Conservation (phyloP, 2,329 filamentous ascomycete genomes). For the Thelonectria discophora region DNA sequence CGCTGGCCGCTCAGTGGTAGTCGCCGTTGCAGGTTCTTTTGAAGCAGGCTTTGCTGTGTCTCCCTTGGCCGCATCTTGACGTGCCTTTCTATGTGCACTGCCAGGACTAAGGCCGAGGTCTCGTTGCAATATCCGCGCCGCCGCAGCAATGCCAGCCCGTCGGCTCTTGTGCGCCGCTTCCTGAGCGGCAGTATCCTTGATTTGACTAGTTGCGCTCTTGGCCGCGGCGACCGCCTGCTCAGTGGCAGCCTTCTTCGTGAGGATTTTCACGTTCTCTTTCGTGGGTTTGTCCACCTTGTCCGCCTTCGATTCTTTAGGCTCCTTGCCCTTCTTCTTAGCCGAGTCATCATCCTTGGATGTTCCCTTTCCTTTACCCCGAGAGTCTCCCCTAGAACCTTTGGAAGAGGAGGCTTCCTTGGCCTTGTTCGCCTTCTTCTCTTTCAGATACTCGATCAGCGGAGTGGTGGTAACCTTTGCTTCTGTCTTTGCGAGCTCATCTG, state of each 20-base stretch:
- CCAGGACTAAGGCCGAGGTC: slow-evolving; percentile 72
- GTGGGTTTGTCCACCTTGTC: slow-evolving; percentile 53
- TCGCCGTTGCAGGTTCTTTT: slow-evolving; percentile 44
- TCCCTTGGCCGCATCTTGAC: slow-evolving; percentile 66
- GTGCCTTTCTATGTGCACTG: slow-evolving; percentile 68
- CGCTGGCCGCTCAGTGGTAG: slow-evolving; percentile 33
- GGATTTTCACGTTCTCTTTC: slow-evolving; percentile 69
- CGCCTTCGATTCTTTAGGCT: slow-evolving; percentile 65
- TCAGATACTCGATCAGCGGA: slow-evolving; percentile 87
- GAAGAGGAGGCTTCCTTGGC: slow-evolving; percentile 60
- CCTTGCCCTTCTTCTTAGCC: slow-evolving; percentile 70
- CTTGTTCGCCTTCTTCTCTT: slow-evolving; percentile 88
- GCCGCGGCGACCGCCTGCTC: slow-evolving; percentile 60
- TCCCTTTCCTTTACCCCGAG: slow-evolving; percentile 59
- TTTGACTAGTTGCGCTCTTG: slow-evolving; percentile 52
- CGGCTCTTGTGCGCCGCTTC: slow-evolving; percentile 62
- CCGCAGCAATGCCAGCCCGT: slow-evolving; percentile 68
- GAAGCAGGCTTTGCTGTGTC: slow-evolving; percentile 56
- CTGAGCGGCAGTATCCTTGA: slow-evolving; percentile 39
- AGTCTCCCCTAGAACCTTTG: slow-evolving; percentile 64
- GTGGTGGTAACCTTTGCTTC: slow-evolving; percentile 78
- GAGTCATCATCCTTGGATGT: slow-evolving; percentile 57
- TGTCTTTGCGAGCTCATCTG: slow-evolving; percentile 55
- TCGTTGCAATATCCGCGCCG: slow-evolving; percentile 71
- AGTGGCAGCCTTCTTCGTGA: slow-evolving; percentile 65